These are phyloP conservation scores for Diplodia scrobiculata DNA, from an alignment of 2,329 filamentous ascomycete genomes.

Conservation along the genomic window DNA sequence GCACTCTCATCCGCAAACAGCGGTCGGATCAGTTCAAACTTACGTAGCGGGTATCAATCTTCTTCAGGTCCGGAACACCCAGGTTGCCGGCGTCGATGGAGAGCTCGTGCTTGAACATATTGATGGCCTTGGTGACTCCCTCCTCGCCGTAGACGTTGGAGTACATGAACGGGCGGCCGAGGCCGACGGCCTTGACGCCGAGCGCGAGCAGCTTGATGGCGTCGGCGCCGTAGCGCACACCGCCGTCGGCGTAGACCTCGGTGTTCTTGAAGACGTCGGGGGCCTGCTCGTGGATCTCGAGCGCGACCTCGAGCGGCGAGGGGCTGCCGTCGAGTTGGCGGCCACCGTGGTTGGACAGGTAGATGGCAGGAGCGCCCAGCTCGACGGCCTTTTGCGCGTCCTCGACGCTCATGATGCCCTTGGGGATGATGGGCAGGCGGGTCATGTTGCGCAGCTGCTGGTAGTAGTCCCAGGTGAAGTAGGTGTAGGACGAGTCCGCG, in stretches of 20 bases:
- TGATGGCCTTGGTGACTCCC: slow-evolving; percentile 61
- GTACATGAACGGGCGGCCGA: slow-evolving; percentile 57
- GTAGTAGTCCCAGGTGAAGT: slow-evolving; percentile 43
- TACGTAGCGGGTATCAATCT: slow-evolving; percentile 32
- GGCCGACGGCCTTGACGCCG: slow-evolving; percentile 47
- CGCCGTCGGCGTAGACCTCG: slow-evolving; percentile 48
- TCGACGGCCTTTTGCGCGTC: slow-evolving; percentile 45
- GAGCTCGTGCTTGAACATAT: slow-evolving; percentile 57
- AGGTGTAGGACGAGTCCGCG: slow-evolving; percentile 39
- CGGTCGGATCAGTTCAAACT: neutral
- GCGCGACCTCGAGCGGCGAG: slow-evolving; percentile 71
- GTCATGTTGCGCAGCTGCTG: slow-evolving; percentile 44
- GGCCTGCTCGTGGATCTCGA: slow-evolving; percentile 67
- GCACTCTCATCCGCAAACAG: neutral
- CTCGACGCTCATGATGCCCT: slow-evolving; percentile 47
- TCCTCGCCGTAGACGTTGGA: slow-evolving; percentile 60
- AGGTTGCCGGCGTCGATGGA: slow-evolving; percentile 41
- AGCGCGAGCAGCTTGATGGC: slow-evolving; percentile 45
- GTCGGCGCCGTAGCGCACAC: slow-evolving; percentile 46
- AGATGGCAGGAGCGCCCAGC: slow-evolving; percentile 45
- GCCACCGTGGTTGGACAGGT: slow-evolving; percentile 49
- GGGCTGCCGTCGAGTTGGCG: slow-evolving; percentile 55
- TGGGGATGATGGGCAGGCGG: slow-evolving; percentile 44
- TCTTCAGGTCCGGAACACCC: slow-evolving; percentile 39
- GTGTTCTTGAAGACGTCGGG: slow-evolving; percentile 46